These are phyloP conservation scores for Suillus bovinus DNA, from an alignment of 768 basidiomycete species.

Conservation along the genomic window DNA sequence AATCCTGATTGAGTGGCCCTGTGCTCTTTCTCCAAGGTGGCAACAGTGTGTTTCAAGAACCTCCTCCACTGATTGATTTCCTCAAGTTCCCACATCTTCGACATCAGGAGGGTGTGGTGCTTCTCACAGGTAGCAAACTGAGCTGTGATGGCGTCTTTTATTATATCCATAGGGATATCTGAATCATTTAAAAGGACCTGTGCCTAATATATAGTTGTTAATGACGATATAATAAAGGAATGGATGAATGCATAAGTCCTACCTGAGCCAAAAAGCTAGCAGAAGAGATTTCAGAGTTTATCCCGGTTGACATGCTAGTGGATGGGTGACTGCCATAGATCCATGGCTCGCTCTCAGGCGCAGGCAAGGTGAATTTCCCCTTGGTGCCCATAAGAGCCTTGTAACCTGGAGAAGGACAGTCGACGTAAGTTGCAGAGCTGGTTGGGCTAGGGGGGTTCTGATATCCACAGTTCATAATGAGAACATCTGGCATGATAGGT, in stretches of 20 bases:
- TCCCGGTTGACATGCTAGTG: neutral
- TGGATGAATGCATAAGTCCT: neutral
- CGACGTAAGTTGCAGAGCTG: neutral
- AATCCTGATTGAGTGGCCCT: neutral
- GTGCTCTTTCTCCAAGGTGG: neutral
- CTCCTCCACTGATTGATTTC: neutral
- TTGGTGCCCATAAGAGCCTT: neutral
- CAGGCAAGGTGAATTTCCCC: neutral
- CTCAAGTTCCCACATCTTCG: neutral
- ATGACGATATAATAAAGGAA: neutral
- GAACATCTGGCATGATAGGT: neutral
- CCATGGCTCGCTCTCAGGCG: neutral
- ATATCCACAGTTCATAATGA: neutral
- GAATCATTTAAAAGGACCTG: neutral
- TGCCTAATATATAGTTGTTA: neutral
- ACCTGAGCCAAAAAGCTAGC: neutral
- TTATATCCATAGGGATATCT: neutral
- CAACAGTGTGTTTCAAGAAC: neutral
- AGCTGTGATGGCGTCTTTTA: neutral
- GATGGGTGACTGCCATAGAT: too few relatives aligned
- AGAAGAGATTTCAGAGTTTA: neutral
- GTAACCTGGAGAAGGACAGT: neutral
- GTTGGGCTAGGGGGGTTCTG: neutral
- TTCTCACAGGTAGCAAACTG: neutral
- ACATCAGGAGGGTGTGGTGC: neutral